Evolutionary conservation across 176 grass and related monocot genomes (phyloP).

Genomic region (Musa itinerans): DNA sequence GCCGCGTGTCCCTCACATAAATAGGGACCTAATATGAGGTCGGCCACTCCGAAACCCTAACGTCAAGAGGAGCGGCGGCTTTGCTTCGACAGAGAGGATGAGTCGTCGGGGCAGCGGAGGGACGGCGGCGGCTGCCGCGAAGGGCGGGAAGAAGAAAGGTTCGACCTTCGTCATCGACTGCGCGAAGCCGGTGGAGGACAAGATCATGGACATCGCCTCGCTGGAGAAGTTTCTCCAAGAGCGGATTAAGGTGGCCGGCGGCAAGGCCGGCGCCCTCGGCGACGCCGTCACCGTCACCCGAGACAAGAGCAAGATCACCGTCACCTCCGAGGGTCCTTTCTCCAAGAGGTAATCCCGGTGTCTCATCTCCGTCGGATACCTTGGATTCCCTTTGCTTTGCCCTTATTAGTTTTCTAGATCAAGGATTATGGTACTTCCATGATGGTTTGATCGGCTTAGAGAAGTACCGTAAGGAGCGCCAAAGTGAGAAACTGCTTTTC

Average conservation of each 20-base stretch:
- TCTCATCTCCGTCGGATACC: no score
- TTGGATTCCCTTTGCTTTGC: not conserved
- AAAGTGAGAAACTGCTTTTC: not conserved
- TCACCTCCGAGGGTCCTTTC: constrained; percentile 9
- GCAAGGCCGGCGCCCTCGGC: constrained; percentile 7
- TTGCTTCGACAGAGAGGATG: not conserved
- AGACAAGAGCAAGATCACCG: constrained; percentile 8
- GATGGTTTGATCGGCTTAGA: not conserved
- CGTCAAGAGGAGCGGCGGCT: not conserved
- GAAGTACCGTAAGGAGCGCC: not conserved
- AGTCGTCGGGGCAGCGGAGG: constrained; percentile 3
- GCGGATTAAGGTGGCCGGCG: constrained; percentile 1
- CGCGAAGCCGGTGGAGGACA: constrained; percentile 9
- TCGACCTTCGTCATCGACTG: constrained; percentile 7
- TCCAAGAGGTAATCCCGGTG: not conserved
- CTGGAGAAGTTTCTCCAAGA: constrained; percentile 14
- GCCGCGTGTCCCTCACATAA: not conserved
- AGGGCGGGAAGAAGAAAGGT: constrained; percentile 6
- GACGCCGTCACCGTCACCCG: constrained; percentile 2
- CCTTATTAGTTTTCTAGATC: not conserved
- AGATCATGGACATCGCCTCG: constrained; percentile 10
- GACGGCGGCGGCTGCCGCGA: not conserved
- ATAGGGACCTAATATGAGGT: not conserved
- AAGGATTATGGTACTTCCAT: not conserved
- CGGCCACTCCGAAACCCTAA: not conserved